Base-by-base conservation (phyloP, 2,329 filamentous ascomycete species). In the Colletotrichum sp. region DNA sequence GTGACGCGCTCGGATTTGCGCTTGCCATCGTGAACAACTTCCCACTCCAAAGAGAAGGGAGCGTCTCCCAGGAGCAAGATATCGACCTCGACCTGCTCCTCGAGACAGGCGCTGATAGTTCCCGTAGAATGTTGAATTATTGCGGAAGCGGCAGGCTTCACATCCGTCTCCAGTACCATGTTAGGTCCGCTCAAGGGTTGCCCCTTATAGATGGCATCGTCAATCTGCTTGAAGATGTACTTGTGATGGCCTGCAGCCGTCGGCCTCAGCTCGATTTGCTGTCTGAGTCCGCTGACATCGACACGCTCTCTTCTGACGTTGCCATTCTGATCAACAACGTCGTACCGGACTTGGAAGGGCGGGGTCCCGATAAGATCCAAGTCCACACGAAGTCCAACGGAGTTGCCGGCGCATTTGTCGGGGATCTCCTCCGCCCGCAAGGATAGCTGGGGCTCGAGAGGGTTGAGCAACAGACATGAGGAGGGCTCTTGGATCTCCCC, bases 341-440 rank as follows among this genome's bases (percentile, higher is more conserved):
- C 93, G 83, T 98, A 99, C 26, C 89, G 88, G 61, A 99, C 88
- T n/a, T 89, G 88, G 85, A 99, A 99, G 2, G 96, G 96, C 61
- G 98, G 96, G 0, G 96, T 98, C 76, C 97, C 97, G 32, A 96
- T 94, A 52, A 99, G 89, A 82, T 99, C 96, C 66, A 99, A 87
- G 81, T 97, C 94, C 57, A 99, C 95, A 13, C 94, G 92, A 71
- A 99, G 90, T 55, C 97, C 97, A 77, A 99, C 95, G 0, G 97
- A 95, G 81, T 96, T 98, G 64, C 96, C 96, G 43, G 96, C 96
- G 83, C 97, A 99, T 82, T 98, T 98, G 84, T 99, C 97, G 68
- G 95, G 94, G 59, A 99, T 96, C 77, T 96, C 93, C 79, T 98
- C 94, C 8, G 92, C 90, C 36, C 90, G 90, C 66, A 99, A 87